Evolutionary conservation across 164 flowering plant species (phyloP), one percentile per base, ranked within the genome.

Genomic region (Magnolia sinica): DNA sequence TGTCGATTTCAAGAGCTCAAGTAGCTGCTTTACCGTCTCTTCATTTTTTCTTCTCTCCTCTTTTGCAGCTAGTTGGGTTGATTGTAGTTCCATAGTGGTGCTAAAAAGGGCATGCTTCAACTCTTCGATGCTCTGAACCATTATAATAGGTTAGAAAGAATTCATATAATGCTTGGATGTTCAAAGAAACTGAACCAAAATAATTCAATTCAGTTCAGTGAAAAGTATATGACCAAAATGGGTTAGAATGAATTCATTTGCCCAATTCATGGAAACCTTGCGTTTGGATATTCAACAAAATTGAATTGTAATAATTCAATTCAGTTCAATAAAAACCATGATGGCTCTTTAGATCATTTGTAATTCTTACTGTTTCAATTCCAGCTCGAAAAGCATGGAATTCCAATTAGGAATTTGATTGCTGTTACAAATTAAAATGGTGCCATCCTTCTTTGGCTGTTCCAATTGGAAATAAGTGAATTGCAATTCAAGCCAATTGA

Each of bases 21-120:
- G 63, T n/a, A 91, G 55, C 7, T 85, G 85, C 67, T 83, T 81
- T 13, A 86, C 70, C 16, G 78, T 75, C 63, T 87, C 91, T 9
- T 86, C 85, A 73, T 80, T 87, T 80, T 83, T 89, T 74, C 74
- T 80, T 77, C 77, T 78, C 78, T 85, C 88, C n/a, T 89, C 87
- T 37, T 73, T 79, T n/a, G 89, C 88, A 77, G 84, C 84, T 59
- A 81, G 77, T 81, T 84, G 91, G 8, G 83, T 37, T 14, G 89
- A 27, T 73, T 91, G 92, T 16, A 93, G 82, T 71, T 89, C 93
- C 58, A 85, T 1, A 1, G 82, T 79, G 1, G 89, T 76, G 81
- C 64, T 79, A 7, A 87, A 74, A 52, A 93, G 89, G 72, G 76
- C 81, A 61, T 85, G 88, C 82, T 85, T 88, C 85, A 93, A 66